These are phyloP conservation scores for Omphalotus olearius DNA, from an alignment of 1,284 basidiomycete species.

Conservation along the genomic window DNA sequence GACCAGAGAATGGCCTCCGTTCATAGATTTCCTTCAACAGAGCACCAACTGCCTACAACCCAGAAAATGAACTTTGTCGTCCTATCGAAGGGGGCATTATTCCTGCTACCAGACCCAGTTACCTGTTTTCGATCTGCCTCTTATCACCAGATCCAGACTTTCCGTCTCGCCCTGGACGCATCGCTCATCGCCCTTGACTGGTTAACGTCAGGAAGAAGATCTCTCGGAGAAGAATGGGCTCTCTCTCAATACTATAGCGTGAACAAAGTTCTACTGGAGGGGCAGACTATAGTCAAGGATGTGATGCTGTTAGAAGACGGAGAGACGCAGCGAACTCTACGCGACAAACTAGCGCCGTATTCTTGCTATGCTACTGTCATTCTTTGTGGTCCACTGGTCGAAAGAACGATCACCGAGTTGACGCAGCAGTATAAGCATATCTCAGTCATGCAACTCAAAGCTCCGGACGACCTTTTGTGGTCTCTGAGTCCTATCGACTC, in stretches of 20 bases:
- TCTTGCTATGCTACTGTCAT: conserved; percentile 83
- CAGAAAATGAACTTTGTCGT: conserved; percentile 60
- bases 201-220: conserved; percentile 81
- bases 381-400: conserved; percentile 62
- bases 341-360: conserved; percentile 67
- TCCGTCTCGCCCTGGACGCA: conserved; percentile 57
- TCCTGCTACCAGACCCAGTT: conserved; percentile 88
- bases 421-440: conserved; percentile 47
- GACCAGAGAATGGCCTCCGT: conserved; percentile 41
- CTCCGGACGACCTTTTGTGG: conserved; percentile 69
- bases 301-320: conserved; percentile 66
- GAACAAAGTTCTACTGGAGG: conserved; percentile 78
- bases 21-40: conserved; percentile 8
- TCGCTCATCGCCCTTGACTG: conserved; percentile 82
- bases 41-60: conserved; percentile 25
- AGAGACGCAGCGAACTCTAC: conserved; percentile 39
- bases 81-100: conserved; percentile 48
- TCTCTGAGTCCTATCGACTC: conserved; percentile 56
- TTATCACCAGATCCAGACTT: conserved; percentile 79
- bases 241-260: conserved; percentile 82
- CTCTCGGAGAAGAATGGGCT: conserved; percentile 83
- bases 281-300: conserved; percentile 68
- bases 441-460: conserved; percentile 53
- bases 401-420: conserved; percentile 42
- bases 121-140: conserved; percentile 85